Base-by-base conservation (phyloP, 805 yeast genomes). In the Nakazawaea anatomiae region DNA sequence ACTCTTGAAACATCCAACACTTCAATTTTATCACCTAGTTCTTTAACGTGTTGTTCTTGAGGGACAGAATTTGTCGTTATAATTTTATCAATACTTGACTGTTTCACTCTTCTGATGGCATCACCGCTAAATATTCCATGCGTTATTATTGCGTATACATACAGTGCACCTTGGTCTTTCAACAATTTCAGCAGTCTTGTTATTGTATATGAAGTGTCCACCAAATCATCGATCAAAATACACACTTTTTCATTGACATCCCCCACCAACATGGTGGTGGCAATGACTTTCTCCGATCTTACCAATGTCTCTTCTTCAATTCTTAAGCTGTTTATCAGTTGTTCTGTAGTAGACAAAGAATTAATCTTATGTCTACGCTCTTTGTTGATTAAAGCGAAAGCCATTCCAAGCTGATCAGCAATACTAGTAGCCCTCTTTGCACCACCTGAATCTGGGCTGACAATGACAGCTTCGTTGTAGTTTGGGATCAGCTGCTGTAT, bases 401-500 rank as follows among this genome's bases (percentile, higher is more conserved):
- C 79, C 72, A 94, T 79, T 18, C 89, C 90, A 52, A 94, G 70
- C 1, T 87, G 79, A 69, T 94, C 99, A 1, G 99, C 99, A 54
- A 94, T 79, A 1, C 92, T 85, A 1, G 96, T 88, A 34, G 99
- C 97, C 57, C 99, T 74, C 67, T 94, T 94, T 46, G 99, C 99
- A 55, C 99, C 99, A 62, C 99, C 99, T 27, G 97, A 94, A 69
- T 94, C 99, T 0, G 99, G 99, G 1, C 97, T 89, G 35, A 94
- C 97, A 59, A 94, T 82, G 6, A 94, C 96, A 41, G 92, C 87
- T 40, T 90, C 85, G 57, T 80, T 80, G 63, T 83, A 89, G 55
- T 87, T 69, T n/a, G 95, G 92, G 51, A 94, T 83, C 55, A 76
- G 74, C 52, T 85, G 83, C 27, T 80, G 74, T 54, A 94, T 90